Conservation (phyloP, 805 yeast genomes). For the Ogataea paraovalis region DNA sequence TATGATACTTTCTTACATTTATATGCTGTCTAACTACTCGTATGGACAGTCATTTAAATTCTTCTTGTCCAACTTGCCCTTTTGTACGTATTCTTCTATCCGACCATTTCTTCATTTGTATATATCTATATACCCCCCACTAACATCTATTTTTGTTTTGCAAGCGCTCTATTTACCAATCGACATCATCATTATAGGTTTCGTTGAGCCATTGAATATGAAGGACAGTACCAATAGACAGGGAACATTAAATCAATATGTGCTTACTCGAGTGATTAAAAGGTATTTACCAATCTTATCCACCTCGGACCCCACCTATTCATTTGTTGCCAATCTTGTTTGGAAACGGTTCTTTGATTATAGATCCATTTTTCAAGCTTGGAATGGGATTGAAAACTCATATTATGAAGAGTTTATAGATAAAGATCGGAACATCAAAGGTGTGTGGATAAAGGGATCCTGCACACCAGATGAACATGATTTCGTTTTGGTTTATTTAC, state of each 20-base stretch:
- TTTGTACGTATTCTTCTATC: slow-evolving; percentile 14
- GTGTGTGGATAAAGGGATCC: slow-evolving; percentile 28
- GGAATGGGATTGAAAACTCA: slow-evolving; percentile 34
- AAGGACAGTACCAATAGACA: slow-evolving; percentile 29
- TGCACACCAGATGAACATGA: slow-evolving; percentile 36
- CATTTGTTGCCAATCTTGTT: slow-evolving; percentile 28
- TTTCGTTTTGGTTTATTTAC: slow-evolving; percentile 40
- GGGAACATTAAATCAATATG: slow-evolving; percentile 28
- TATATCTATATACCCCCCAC: no score
- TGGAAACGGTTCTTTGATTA: slow-evolving; percentile 31
- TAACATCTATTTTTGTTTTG: neutral
- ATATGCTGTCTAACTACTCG: slow-evolving; percentile 26
- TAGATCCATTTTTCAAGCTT: slow-evolving; percentile 31
- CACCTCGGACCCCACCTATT: slow-evolving; percentile 18
- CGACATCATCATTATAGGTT: slow-evolving; percentile 26
- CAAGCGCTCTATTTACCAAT: slow-evolving; percentile 20
- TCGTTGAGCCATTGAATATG: slow-evolving; percentile 28
- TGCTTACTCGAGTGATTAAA: slow-evolving; percentile 17
- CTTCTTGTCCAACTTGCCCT: slow-evolving; percentile 13
- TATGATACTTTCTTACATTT: slow-evolving; percentile 17
- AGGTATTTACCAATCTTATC: slow-evolving; percentile 11
- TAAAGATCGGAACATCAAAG: slow-evolving; percentile 7
- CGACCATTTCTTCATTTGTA: neutral
- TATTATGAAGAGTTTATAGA: slow-evolving; percentile 17
- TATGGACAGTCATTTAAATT: slow-evolving; percentile 16